Evolutionary conservation across 2,329 filamentous ascomycete genomes (phyloP), one percentile per base, ranked within the genome.

Genomic region (Pseudocercospora crystallina): DNA sequence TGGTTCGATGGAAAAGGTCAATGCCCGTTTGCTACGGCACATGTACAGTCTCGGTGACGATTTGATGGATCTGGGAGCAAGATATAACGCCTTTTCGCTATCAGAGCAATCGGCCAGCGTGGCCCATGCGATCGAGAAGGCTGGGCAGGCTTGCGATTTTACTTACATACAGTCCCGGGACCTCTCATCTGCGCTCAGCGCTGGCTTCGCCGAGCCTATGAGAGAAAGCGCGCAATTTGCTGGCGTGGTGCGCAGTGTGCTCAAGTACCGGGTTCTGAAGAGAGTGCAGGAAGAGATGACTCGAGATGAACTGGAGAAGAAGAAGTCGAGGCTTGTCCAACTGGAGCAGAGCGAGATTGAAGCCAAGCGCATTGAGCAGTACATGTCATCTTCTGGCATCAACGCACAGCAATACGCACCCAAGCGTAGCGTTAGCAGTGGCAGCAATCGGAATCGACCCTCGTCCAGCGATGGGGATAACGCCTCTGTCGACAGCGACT

Each of bases 231-330:
- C 94, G 10, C 94, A 99, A 66, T 99, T 99, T 69, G 94, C 94
- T 0, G 89, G 94, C 9, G 90, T 99, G 1, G 94, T 99, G 3
- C 84, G 91, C 36, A 88, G 79, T 59, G 92, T 99, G 31, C 76
- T 99, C 47, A 83, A 89, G 58, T 99, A 96, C 68, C 80, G 94
- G 12, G 86, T 97, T 2, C 75, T 96, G 56, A 99, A 99, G 75
- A 82, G 94, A 40, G 89, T 99, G 46, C 94, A 99, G 67, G 90
- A 97, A 69, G 94, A 99, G 67, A 92, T 97, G 85, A 97, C 94
- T 1, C 86, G 86, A 38, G 94, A 99, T 52, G 91, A 99, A 63
- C 77, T 99, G 9, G 81, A 86, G 48, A 96, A 92, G 77, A 97
- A 97, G 75, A 84, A 81, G 62, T 76, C 80, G 2, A 78, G 94